Evolutionary conservation across 208 protist species (phyloP), one percentile per base, ranked within the genome.

Genomic region (Crithidia bombi): DNA sequence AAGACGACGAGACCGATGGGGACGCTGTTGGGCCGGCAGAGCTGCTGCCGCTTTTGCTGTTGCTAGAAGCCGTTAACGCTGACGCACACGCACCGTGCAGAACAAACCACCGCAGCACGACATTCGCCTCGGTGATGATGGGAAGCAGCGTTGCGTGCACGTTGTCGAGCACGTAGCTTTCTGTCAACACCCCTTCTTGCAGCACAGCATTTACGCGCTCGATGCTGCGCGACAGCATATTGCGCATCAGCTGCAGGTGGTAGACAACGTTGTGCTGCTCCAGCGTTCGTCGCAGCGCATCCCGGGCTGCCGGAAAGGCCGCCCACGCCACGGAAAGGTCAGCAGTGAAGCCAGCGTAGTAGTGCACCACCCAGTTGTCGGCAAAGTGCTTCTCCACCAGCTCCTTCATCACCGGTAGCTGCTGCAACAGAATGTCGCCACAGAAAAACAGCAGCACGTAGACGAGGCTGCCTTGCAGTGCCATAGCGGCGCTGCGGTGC

Each of bases 351-450:
- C 98, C 98, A 74, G 99, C 92, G 83, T 99, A 99, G 74, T 98
- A 98, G 57, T 96, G 85, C 49, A 99, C 96, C 11, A 99, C 87
- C 98, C 98, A 99, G 78, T 98, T 99, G 82, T 99, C 98, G 15
- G 83, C 76, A 78, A 99, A 99, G 80, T 98, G 95, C 76, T 99
- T 99, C 81, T 99, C 96, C 11, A 99, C 97, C 58, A 99, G 97
- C 73, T 99, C 98, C 62, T 96, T 80, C 98, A 99, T 99, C 23
- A 97, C 83, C 38, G 93, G 82, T 35, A 69, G 51, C 64, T 98
- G 85, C 14, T 92, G 72, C 3, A 90, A 51, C 14, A 99, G 85
- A 12, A 98, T 91, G 17, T 98, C 78, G 10, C 98, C 97, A 25
- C 77, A 81, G 77, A 99, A 99, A 78, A 98, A 99, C 15, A 99